phyloP scores from a whole-genome alignment of 495 filamentous ascomycete species.

The Bryoglossum gracile region DNA sequence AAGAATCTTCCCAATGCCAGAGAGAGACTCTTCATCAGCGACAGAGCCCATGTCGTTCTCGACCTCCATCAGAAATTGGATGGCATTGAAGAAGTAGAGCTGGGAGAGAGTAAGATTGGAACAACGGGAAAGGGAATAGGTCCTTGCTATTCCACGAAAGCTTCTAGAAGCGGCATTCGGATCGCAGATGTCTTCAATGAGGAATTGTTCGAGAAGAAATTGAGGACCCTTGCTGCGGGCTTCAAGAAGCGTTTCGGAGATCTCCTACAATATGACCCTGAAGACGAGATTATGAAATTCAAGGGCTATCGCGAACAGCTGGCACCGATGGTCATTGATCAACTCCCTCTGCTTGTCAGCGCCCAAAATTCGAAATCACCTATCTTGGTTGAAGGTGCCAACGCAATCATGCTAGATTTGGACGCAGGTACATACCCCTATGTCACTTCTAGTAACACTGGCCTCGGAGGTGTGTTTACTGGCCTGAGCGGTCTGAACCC shows the following conservation, averaged over 20 bases:
- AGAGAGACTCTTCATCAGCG: conserved; percentile 43
- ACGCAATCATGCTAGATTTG: conserved; percentile 58
- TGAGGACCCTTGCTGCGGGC: conserved; percentile 57
- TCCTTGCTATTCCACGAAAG: conserved; percentile 78
- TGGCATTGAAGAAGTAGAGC: conserved; percentile 69
- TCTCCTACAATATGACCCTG: conserved; percentile 64
- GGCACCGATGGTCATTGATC: conserved; percentile 63
- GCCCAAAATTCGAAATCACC: conserved; percentile 53
- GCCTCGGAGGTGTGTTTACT: conserved; percentile 63
- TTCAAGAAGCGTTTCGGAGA: conserved; percentile 73
- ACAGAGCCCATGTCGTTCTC: conserved; percentile 51
- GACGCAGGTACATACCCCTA: conserved; percentile 69
- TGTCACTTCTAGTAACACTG: conserved; percentile 73
- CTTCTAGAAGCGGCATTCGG: conserved; percentile 59
- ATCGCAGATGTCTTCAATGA: conserved; percentile 53
- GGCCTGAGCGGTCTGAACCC: conserved; percentile 17
- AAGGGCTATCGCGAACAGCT: conserved; percentile 57
- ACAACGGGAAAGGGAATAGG: conserved; percentile 64
- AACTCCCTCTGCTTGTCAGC: conserved; percentile 47
- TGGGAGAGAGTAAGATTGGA: conserved; percentile 52
- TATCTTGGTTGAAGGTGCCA: conserved; percentile 80
- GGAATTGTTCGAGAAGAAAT: conserved; percentile 63
- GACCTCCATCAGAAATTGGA: conserved; percentile 79
- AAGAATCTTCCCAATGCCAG: conserved; percentile 65
- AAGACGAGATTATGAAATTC: conserved; percentile 60